phyloP scores from a whole-genome alignment of 208 protist species.

The Phytomonas sp. region DNA sequence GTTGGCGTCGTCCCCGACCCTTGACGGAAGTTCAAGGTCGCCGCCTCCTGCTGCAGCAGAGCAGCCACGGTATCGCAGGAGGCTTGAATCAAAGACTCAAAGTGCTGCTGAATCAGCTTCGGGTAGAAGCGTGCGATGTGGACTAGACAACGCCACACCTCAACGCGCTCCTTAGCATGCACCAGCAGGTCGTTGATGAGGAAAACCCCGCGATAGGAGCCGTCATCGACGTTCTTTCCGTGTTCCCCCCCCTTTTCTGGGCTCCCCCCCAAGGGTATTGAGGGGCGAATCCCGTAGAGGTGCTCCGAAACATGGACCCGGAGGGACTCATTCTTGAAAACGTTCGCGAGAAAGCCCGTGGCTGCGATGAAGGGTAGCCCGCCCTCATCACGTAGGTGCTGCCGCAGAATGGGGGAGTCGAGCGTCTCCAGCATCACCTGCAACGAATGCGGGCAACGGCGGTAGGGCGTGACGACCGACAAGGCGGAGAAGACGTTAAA shows the following conservation, averaged over 20 bases:
- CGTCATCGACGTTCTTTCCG: neutral
- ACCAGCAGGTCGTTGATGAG: slow-evolving; percentile 37
- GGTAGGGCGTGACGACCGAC: slow-evolving; percentile 61
- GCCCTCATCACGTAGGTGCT: slow-evolving; percentile 18
- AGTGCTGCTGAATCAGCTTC: slow-evolving; percentile 40
- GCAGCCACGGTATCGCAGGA: slow-evolving; percentile 25
- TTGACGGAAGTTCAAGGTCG: too few relatives aligned
- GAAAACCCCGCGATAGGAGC: neutral
- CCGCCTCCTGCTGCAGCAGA: slow-evolving; percentile 19
- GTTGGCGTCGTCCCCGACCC: neutral
- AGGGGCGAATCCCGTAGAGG: neutral
- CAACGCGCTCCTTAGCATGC: slow-evolving; percentile 36
- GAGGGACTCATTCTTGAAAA: slow-evolving; percentile 32
- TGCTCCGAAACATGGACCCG: slow-evolving; percentile 12
- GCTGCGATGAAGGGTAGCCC: slow-evolving; percentile 17
- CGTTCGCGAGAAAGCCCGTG: slow-evolving; percentile 16
- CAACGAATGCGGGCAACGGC: slow-evolving; percentile 45
- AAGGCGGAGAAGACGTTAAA: slow-evolving; percentile 30
- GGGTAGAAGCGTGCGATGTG: slow-evolving; percentile 65
- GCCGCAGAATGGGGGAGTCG: slow-evolving; percentile 35
- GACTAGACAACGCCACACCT: slow-evolving; percentile 69
- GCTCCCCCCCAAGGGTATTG: neutral
- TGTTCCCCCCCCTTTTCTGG: neutral
- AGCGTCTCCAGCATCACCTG: slow-evolving; percentile 29
- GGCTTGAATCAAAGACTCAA: slow-evolving; percentile 28